Base-by-base conservation (phyloP, 805 yeast species). In the Myxozyma monticola region DNA sequence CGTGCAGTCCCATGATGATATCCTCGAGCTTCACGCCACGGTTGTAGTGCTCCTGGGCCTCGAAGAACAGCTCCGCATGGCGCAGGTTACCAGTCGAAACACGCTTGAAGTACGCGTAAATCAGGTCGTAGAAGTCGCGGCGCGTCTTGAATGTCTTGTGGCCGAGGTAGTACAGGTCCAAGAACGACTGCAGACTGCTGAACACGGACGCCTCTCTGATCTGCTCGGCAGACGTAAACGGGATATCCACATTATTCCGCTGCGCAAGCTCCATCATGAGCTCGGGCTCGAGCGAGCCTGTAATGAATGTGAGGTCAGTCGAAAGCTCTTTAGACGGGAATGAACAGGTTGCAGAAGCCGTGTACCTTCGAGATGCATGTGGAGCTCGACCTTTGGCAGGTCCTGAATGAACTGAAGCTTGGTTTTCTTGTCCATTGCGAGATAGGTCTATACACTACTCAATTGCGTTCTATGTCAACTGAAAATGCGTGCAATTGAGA, bases 361-460 rank as follows among this genome's bases (percentile, higher is more conserved):
- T 52, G 25, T 84, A 36, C 95, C 95, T 71, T 86, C 95, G 38
- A 87, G 66, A 68, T 87, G 95, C 54, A 86, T 78, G 65, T 87
- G 95, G 65, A 86, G 91, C 67, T 87, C 95, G 71, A 93, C 86
- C 68, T 87, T 87, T 51, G 95, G 95, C 43, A 87, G 72, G 60
- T 83, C 91, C 35, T 68, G 71, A 42, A 85, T 74, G 66, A 85
- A 85, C 51, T 66, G 55, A 9, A 53, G 42, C 37, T 54, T 54
- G 15, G 59, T 54, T 2, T 22, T 37, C 37, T 41, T 49, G 29
- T 54, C 56, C 59, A 54, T 54, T 39, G n/a, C n/a, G n/a, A n/a
- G n/a, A n/a, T n/a, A n/a, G n/a, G n/a, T n/a, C n/a, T n/a, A n/a
- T n/a, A n/a, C n/a, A n/a, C n/a, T n/a, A n/a, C n/a, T n/a, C n/a